These are phyloP conservation scores for Vigna angularis DNA, from an alignment of 306 rosid species.

Conservation along the genomic window DNA sequence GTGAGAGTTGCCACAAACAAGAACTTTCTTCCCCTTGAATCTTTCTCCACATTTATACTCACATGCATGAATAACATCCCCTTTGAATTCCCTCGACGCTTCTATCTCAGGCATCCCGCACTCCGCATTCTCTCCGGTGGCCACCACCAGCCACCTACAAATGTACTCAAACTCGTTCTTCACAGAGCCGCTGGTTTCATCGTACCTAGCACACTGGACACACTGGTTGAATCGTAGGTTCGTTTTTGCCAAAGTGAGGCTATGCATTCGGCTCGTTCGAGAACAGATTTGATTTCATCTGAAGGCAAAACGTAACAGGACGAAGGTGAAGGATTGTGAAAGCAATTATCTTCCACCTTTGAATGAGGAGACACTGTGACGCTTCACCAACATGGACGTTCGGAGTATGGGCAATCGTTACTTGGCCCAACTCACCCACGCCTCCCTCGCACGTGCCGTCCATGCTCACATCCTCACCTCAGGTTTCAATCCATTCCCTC, in stretches of 20 bases:
- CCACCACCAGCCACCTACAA: constrained; percentile 84
- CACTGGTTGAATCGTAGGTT: constrained; percentile 77
- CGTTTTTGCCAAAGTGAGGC: constrained; percentile 95
- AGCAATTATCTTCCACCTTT: not conserved
- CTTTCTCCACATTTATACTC: constrained; percentile 78
- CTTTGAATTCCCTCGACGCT: constrained; percentile 64
- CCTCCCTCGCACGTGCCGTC: constrained; percentile 52
- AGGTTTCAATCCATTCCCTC: constrained; percentile 61
- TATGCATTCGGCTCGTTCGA: constrained; percentile 82
- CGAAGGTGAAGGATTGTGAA: no score
- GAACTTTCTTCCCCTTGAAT: constrained; percentile 78
- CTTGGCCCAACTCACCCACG: constrained; percentile 49
- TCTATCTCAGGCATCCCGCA: constrained; percentile 75
- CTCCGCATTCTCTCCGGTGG: constrained; percentile 98
- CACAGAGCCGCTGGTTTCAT: constrained; percentile 63
- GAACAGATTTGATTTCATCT: constrained; percentile 24
- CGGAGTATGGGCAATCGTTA: constrained; percentile 54
- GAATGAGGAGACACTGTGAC: not conserved
- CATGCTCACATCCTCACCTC: constrained; percentile 64
- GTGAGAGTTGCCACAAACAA: constrained; percentile 90
- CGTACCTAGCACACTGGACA: constrained; percentile 71
- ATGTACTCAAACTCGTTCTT: constrained; percentile 71
- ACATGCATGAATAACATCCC: constrained; percentile 72
- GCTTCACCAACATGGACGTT: constrained; percentile 38
- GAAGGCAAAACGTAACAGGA: no score